Evolutionary conservation across 2,329 filamentous ascomycete species (phyloP), one percentile per base, ranked within the genome.

Genomic region (Apiospora rasikravindrae): DNA sequence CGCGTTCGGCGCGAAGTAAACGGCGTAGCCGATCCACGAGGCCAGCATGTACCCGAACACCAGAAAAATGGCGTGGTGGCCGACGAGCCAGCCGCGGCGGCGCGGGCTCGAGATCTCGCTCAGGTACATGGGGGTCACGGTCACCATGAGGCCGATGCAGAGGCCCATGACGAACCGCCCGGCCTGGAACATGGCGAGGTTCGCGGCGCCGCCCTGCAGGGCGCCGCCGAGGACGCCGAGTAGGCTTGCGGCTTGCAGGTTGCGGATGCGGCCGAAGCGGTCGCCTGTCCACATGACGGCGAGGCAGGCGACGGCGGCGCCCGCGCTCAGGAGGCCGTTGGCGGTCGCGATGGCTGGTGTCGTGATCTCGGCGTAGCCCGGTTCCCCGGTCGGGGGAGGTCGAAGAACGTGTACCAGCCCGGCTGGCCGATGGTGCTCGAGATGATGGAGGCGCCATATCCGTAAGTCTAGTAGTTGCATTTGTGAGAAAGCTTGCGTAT

Each of bases 381-480:
- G 78, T 71, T 86, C 80, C 16, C 83, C 84, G 44, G 77, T 14
- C 73, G 73, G 0, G 86, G 86, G 13, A 88, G 81, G 61, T 84
- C 75, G 75, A 88, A 88, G 77, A 83, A 87, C 24, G 77, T 73
- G 75, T 86, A 88, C 85, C 85, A 88, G 73, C 86, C 86, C 4
- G 86, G 85, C 71, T 88, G 86, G 11, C 86, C 86, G 70, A 88
- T 87, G 22, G 86, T 88, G 71, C 84, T 86, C 51, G 83, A 81
- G 49, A 88, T 88, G 49, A 88, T 83, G 1, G 86, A 86, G 11
- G 86, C 81, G 70, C 82, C 84, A 74, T 87, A 88, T 29, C 86
- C 86, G 73, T 87, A 88, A 2, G 86, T 87, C 84, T 86, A 33
- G 53, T 22, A 22, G 26, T 33, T 33, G 6, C 7, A 33, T 5